Evolutionary conservation across 2,329 filamentous ascomycete species (phyloP), one percentile per base, ranked within the genome.

Genomic region (Xylaria sp.): DNA sequence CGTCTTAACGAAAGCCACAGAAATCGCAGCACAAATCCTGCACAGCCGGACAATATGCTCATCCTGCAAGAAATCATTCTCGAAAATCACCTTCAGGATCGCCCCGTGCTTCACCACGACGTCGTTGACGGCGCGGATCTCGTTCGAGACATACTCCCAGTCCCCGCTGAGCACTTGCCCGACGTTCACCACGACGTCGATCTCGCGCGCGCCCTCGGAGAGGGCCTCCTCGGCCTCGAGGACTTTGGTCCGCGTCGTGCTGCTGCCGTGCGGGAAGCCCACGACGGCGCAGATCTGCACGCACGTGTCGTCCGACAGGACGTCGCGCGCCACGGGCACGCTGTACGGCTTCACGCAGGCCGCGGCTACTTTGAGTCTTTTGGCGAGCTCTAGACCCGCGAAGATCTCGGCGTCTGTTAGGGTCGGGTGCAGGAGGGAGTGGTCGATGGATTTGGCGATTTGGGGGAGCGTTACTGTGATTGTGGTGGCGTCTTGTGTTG

Each of bases 151-250:
- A 70, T 89, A 90, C 7, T 81, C 81, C 87, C 87, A 90, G 37
- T 90, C 85, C 0, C 82, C 84, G 18, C 85, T 79, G 0, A 89
- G 82, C 0, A 82, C 87, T 72, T 89, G 89, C 41, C 88, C 88
- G 12, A 90, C 77, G 66, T 90, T 89, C 70, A 90, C 80, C 1
- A 90, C 87, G 84, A 90, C 86, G 75, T 90, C 88, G 28, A 90
- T 84, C 75, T 90, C 88, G 0, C 77, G 72, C 0, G 83, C 87
- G 1, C 87, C 88, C 0, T 81, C 81, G 2, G 78, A 72, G 0
- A 82, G 82, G 0, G 87, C 87, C 1, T 81, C 80, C 0, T 75
- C 76, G 0, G 88, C 86, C 73, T 90, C 88, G 28, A 81, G 77
- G 0, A 87, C 82, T 74, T 90, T 90, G 70, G 85, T 82, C 13